Conservation (phyloP, 2,329 filamentous ascomycete species). For the Aspergillus chevalieri region DNA sequence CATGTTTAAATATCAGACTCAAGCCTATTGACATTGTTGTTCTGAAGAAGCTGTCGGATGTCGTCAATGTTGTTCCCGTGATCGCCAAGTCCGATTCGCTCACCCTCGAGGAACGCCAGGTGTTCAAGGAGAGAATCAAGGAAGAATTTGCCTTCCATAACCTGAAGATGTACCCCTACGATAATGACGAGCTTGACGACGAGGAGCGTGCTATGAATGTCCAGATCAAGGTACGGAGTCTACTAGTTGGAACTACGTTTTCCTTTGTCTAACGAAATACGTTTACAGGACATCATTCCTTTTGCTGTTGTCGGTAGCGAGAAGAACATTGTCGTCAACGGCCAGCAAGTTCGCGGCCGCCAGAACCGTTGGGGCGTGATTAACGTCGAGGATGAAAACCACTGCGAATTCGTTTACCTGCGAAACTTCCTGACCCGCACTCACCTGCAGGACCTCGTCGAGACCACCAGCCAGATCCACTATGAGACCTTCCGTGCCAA, state of each 20-base stretch:
- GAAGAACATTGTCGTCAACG: constrained; percentile 94
- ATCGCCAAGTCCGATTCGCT: constrained; percentile 97
- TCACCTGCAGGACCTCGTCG: constrained; percentile 96
- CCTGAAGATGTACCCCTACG: constrained; percentile 99
- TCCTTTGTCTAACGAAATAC: constrained; percentile 12
- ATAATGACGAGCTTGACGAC: constrained; percentile 97
- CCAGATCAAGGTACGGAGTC: constrained; percentile 76
- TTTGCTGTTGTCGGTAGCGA: constrained; percentile 98
- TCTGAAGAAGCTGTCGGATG: constrained; percentile 97
- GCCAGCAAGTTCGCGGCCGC: constrained; percentile 93
- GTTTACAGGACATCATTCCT: constrained; percentile 72
- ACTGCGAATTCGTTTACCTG: constrained; percentile 98
- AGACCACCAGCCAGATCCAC: constrained; percentile 99
- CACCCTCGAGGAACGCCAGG: constrained; percentile 88
- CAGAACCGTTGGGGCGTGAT: constrained; percentile 99
- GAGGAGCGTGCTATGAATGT: constrained; percentile 91
- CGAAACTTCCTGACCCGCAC: constrained; percentile 98
- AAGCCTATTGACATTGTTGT: constrained; percentile 99
- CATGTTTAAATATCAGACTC: constrained; percentile 43
- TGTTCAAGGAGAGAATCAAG: constrained; percentile 99
- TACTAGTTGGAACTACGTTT: constrained; percentile 27
- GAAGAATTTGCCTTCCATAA: constrained; percentile 99
- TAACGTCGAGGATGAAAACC: constrained; percentile 98
- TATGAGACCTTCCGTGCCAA: constrained; percentile 99
- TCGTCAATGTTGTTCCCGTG: constrained; percentile 97